Conservation (phyloP, 2,329 filamentous ascomycete genomes). For the Neonectria neomacrospora region DNA sequence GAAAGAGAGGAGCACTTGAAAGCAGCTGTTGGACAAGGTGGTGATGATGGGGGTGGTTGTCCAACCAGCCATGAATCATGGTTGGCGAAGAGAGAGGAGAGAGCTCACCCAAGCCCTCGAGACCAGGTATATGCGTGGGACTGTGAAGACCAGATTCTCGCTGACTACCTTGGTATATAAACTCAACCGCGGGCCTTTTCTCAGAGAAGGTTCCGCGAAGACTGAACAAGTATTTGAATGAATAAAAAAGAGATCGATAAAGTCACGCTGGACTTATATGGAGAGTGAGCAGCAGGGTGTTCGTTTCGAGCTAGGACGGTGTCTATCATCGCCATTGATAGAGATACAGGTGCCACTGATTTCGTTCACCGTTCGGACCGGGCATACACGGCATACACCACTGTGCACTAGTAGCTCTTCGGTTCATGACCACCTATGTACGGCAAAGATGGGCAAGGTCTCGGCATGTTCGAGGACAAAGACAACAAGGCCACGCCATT, state of each 20-base stretch:
- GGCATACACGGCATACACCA: not conserved
- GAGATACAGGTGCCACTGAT: not conserved
- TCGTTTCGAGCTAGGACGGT: not conserved
- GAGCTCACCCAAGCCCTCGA: constrained; percentile 26
- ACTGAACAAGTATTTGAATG: constrained; percentile 14
- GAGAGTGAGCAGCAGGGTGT: constrained; percentile 1
- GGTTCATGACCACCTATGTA: not conserved
- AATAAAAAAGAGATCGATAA: constrained; percentile 20
- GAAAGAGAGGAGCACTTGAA: constrained; percentile 46
- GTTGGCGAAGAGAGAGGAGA: constrained; percentile 14
- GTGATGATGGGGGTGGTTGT: constrained; percentile 28
- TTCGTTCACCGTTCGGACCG: not conserved
- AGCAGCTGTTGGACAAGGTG: constrained; percentile 38
- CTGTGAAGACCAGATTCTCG: constrained; percentile 4
- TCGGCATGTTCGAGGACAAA: constrained; percentile 4
- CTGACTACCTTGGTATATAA: constrained; percentile 16
- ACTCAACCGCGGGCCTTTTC: constrained; percentile 6
- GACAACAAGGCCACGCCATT: constrained; percentile 20
- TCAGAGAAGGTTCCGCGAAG: constrained; percentile 2
- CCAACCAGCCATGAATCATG: constrained; percentile 9
- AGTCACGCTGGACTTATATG: not conserved
- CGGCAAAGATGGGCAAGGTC: not conserved
- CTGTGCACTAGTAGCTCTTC: not conserved
- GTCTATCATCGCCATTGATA: not conserved
- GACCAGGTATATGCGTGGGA: constrained; percentile 11